Evolutionary conservation across 1,284 basidiomycete genomes (phyloP).

Genomic region (Sanghuangporus weigelae): DNA sequence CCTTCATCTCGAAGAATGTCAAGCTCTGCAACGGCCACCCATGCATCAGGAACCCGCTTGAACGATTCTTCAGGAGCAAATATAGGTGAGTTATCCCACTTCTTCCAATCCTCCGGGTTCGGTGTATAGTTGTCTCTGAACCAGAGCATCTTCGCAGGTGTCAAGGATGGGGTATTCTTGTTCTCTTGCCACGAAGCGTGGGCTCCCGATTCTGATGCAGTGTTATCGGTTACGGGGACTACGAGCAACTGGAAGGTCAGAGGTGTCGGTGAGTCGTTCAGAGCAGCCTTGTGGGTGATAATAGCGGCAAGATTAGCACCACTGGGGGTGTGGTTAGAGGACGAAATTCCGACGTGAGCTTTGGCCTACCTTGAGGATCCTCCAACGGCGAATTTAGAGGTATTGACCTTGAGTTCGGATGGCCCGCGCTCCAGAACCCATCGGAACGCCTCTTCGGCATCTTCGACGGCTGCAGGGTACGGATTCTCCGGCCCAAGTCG

Average conservation of each 20-base stretch:
- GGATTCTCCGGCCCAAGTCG: constrained; percentile 69
- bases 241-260: constrained; percentile 60
- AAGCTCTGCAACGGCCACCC: constrained; percentile 59
- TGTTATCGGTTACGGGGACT: constrained; percentile 72
- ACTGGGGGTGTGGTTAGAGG: constrained; percentile 28
- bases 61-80: constrained; percentile 57
- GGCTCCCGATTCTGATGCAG: constrained; percentile 39
- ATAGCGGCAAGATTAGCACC: constrained; percentile 71
- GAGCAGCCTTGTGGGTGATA: constrained; percentile 56
- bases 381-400: constrained; percentile 46
- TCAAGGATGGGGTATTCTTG: constrained; percentile 52
- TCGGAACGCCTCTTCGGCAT: constrained; percentile 59
- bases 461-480: constrained; percentile 72
- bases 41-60: constrained; percentile 47
- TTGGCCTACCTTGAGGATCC: constrained; percentile 59
- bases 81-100: constrained; percentile 66
- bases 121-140: constrained; percentile 66
- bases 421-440: constrained; percentile 52
- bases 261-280: constrained; percentile 45
- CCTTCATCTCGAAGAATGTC: constrained; percentile 69
- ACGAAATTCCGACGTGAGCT: background rate
- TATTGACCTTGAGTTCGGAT: constrained; percentile 36
- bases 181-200: constrained; percentile 56
- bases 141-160: constrained; percentile 65
- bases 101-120: constrained; percentile 48